phyloP scores from a whole-genome alignment of 2,329 filamentous ascomycete species.

The Colletotrichum neosansevieriae region DNA sequence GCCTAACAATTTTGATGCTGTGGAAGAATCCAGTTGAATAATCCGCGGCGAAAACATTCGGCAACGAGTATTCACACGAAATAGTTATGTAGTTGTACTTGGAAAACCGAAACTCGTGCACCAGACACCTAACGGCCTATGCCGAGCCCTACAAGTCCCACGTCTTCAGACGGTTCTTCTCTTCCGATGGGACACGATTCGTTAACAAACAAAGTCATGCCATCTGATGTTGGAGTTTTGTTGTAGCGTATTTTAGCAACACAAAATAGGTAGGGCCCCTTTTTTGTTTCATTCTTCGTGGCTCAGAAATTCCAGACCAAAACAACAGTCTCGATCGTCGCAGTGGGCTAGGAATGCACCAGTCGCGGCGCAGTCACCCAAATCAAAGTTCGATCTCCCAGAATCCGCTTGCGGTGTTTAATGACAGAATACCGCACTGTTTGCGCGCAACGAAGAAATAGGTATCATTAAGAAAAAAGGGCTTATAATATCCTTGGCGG shows the following conservation, averaged over 20 bases:
- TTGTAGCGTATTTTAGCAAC: not conserved
- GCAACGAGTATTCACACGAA: no score
- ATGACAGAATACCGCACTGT: not conserved
- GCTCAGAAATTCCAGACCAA: not conserved
- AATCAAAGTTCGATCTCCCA: not conserved
- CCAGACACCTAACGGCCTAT: no score
- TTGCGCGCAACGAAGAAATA: constrained; percentile 24
- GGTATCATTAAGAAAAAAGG: constrained; percentile 31
- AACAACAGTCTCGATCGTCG: not conserved
- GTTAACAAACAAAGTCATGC: constrained; percentile 8
- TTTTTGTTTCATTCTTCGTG: not conserved
- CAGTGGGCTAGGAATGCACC: constrained; percentile 3
- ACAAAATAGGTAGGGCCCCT: not conserved
- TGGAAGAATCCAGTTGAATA: no score
- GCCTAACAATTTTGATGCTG: no score
- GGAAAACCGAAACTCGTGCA: no score
- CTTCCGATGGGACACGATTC: no score
- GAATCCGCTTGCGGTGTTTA: not conserved
- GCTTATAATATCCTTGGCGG: constrained; percentile 18
- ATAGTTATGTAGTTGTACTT: no score
- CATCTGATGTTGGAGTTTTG: constrained; percentile 21
- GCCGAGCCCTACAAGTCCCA: not conserved
- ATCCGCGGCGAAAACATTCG: no score
- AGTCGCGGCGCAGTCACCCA: not conserved
- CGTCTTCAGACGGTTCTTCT: constrained; percentile 8